These are phyloP conservation scores for Pueraria montana DNA, from an alignment of 306 rosid genomes.

Conservation along the genomic window DNA sequence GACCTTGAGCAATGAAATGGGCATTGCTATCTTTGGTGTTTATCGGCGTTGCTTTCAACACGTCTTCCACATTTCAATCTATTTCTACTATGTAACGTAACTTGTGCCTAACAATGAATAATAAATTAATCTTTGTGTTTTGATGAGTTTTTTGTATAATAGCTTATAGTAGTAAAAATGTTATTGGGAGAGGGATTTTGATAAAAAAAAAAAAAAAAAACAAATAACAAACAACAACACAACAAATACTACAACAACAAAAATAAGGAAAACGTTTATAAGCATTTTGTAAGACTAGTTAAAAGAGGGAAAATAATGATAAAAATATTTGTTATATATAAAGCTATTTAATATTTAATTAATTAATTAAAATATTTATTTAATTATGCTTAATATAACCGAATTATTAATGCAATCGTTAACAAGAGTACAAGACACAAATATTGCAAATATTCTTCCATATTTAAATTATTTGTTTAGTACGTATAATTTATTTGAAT, in stretches of 20 bases:
- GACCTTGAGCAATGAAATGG: not conserved
- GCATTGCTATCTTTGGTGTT: not conserved
- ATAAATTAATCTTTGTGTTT: not conserved
- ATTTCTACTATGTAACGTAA: not conserved
- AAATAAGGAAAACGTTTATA: not conserved
- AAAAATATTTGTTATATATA: not conserved
- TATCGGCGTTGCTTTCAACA: slow-evolving; percentile 47
- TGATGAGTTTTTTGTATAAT: too few relatives aligned
- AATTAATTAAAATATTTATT: too few relatives aligned
- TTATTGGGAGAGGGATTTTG: not conserved
- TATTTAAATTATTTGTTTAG: not conserved
- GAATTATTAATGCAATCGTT: too few relatives aligned
- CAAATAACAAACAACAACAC: too few relatives aligned
- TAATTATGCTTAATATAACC: too few relatives aligned
- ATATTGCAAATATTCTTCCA: too few relatives aligned
- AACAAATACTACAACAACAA: too few relatives aligned
- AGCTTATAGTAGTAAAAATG: too few relatives aligned
- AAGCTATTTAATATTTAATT: too few relatives aligned
- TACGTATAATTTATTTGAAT: not conserved
- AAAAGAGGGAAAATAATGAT: not conserved
- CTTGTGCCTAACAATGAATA: not conserved
- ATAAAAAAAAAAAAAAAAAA: not conserved
- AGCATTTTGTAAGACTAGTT: not conserved
- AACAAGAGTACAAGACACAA: too few relatives aligned
- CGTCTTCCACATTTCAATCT: slow-evolving; percentile 1